Evolutionary conservation across 1,284 basidiomycete species (phyloP).

Genomic region (Athelia sp.): DNA sequence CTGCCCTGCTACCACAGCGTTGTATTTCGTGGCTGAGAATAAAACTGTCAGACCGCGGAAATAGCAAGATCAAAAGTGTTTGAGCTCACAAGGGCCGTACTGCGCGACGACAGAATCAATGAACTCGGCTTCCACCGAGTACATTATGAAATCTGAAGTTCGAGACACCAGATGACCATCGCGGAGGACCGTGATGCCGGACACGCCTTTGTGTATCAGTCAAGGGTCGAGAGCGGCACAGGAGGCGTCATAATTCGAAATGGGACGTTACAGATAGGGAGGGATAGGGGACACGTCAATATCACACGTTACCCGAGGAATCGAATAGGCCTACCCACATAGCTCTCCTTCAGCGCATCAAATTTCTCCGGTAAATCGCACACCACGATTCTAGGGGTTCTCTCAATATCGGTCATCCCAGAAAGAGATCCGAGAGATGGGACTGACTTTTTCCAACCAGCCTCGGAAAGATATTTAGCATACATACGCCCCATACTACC

Average conservation of each 20-base stretch:
- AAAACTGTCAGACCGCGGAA: background rate
- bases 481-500: slow-evolving; percentile 97
- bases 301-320: slow-evolving; percentile 4
- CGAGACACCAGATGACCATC: slow-evolving; percentile 86
- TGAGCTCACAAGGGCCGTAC: slow-evolving; percentile 87
- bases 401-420: no score
- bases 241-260: background rate
- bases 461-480: slow-evolving; percentile 67
- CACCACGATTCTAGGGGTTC: slow-evolving; percentile 70
- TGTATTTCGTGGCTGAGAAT: slow-evolving; percentile 79
- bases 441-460: slow-evolving; percentile 81
- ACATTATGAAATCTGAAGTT: slow-evolving; percentile 85
- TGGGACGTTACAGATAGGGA: no score
- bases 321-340: slow-evolving; percentile 43
- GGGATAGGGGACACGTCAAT: slow-evolving; percentile 2
- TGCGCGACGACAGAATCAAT: slow-evolving; percentile 81
- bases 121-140: slow-evolving; percentile 92
- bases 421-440: slow-evolving; percentile 1
- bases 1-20: slow-evolving; percentile 92
- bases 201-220: slow-evolving; percentile 32
- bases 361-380: slow-evolving; percentile 85
- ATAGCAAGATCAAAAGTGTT: background rate
- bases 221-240: background rate
- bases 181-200: slow-evolving; percentile 61
- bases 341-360: slow-evolving; percentile 59